Conservation (phyloP, 306 rosid species). For the Prinsepia uniflora region DNA sequence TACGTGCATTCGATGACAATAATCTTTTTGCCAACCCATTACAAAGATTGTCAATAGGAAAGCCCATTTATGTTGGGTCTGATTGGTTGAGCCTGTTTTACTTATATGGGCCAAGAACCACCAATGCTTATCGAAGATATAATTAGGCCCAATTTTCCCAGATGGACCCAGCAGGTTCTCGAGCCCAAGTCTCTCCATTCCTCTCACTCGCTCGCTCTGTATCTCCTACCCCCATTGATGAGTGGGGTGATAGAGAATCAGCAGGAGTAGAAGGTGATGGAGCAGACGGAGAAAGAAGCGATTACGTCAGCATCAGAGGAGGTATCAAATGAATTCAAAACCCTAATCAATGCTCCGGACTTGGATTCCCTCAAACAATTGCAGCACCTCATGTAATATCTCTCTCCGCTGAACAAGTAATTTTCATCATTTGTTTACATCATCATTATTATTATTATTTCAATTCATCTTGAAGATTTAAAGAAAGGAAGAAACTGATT, state of each 20-base stretch:
- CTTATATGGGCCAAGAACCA: neutral
- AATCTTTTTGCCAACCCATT: no score
- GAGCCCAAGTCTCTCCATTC: neutral
- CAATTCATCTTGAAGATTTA: neutral
- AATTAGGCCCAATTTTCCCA: neutral
- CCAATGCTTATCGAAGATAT: neutral
- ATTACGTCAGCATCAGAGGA: conserved; percentile 48
- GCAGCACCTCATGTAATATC: conserved; percentile 63
- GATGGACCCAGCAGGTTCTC: neutral
- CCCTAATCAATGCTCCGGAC: conserved; percentile 57
- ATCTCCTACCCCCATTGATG: neutral
- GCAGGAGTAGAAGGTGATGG: conserved; percentile 18
- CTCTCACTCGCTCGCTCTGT: neutral
- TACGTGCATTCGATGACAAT: no score
- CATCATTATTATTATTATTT: no score
- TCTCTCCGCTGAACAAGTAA: neutral
- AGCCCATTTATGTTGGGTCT: no score
- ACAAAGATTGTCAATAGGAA: no score
- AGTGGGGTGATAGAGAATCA: neutral
- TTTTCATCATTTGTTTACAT: neutral
- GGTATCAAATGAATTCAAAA: conserved; percentile 65
- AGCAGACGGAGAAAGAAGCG: conserved; percentile 40
- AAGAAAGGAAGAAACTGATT: conserved; percentile 5
- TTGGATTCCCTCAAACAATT: conserved; percentile 62
- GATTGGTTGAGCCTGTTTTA: no score